A percentile compares a stretch with the other conserved stretches of the same genome.
Conservation (phyloP, 2,329 filamentous ascomycete genomes). For the Aspergillus brasiliensis region DNA sequence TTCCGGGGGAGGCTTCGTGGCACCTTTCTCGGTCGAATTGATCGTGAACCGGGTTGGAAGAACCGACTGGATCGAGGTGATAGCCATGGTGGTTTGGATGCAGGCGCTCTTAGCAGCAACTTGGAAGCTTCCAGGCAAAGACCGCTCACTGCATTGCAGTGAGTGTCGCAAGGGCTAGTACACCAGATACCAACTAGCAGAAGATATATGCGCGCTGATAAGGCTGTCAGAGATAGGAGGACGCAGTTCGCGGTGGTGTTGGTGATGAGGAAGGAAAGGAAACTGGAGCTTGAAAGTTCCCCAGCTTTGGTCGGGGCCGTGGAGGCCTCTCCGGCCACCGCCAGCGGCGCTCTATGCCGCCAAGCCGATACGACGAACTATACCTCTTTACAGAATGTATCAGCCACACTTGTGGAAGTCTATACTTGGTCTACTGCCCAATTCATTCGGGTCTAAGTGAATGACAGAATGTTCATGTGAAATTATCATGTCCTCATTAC, state of each 20-base stretch:
- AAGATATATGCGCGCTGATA: neutral
- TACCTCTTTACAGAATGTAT: neutral
- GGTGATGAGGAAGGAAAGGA: conserved; percentile 4
- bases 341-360: conserved; percentile 19
- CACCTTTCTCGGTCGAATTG: conserved; percentile 49
- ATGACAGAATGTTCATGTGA: neutral
- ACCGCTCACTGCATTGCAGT: conserved; percentile 25
- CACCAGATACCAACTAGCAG: neutral
- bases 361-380: conserved; percentile 18
- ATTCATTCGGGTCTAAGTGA: neutral
- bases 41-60: conserved; percentile 41
- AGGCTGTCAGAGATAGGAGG: neutral
- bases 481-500: neutral
- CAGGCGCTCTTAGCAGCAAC: conserved; percentile 24
- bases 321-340: conserved; percentile 19
- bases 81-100: conserved; percentile 42
- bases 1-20: conserved; percentile 57
- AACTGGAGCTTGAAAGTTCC: conserved; percentile 11
- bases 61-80: conserved; percentile 43
- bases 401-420: neutral
- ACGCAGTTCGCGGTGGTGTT: conserved; percentile 5
- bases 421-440: neutral
- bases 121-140: conserved; percentile 20
- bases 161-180: conserved; percentile 5
- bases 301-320: conserved; percentile 19